Evolutionary conservation across 176 grass and related monocot species (phyloP).

Genomic region (Ampelocalamus luodianensis): DNA sequence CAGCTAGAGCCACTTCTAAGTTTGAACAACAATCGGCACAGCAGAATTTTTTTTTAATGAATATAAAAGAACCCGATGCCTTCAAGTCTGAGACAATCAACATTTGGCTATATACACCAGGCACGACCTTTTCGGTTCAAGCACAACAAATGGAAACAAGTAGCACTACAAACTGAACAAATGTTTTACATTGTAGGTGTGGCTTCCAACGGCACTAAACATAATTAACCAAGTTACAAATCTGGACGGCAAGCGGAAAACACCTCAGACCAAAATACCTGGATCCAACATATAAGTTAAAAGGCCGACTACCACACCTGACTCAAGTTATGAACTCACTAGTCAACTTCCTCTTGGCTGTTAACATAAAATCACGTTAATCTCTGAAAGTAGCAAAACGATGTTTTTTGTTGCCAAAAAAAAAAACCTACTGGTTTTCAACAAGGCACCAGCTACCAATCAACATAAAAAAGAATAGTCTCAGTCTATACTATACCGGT

Average conservation of each 20-base stretch:
- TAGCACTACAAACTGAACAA: background rate
- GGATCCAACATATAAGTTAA: background rate
- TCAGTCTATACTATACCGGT: slow-evolving; percentile 25
- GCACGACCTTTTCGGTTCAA: background rate
- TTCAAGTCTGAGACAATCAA: background rate
- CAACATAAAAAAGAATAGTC: slow-evolving; percentile 12
- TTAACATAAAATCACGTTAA: slow-evolving; percentile 7
- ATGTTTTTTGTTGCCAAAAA: background rate
- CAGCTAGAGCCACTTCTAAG: background rate
- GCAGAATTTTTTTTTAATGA: background rate
- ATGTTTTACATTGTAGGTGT: slow-evolving; percentile 8
- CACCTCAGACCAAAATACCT: slow-evolving; percentile 29
- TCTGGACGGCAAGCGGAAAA: slow-evolving; percentile 48
- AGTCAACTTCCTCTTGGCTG: background rate
- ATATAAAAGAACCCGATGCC: background rate
- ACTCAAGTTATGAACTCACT: background rate
- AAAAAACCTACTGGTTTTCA: background rate
- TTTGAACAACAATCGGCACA: background rate
- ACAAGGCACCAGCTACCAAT: slow-evolving; percentile 9
- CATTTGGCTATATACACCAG: background rate
- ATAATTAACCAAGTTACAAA: slow-evolving; percentile 30
- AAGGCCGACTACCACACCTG: background rate
- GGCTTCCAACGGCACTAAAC: background rate
- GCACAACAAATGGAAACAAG: slow-evolving; percentile 6
- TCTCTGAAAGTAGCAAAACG: background rate